Percentiles rank a stretch among this genome's conserved stretches.
Conservation (phyloP, 257 asterid genomes). For the Striga asiatica region DNA sequence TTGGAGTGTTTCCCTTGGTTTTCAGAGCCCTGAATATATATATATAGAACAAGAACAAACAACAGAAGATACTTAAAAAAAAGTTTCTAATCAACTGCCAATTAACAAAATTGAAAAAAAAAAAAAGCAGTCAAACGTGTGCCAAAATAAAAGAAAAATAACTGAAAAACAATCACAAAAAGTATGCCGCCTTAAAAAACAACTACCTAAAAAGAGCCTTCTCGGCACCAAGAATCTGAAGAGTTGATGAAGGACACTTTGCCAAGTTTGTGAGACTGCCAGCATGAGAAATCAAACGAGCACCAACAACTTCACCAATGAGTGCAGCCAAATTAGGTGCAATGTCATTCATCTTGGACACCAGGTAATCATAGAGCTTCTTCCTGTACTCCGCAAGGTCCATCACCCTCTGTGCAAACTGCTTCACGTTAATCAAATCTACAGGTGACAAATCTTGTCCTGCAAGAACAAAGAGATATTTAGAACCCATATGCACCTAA, state of each 20-base stretch:
- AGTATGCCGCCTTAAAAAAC: neutral
- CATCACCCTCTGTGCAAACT: slow-evolving; percentile 86
- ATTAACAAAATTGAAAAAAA: no score
- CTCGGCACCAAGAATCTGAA: slow-evolving; percentile 98
- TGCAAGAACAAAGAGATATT: slow-evolving; percentile 23
- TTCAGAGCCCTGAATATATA: slow-evolving; percentile 80
- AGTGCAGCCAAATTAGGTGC: slow-evolving; percentile 95
- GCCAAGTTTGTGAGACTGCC: slow-evolving; percentile 97
- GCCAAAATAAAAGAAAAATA: no score
- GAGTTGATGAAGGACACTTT: slow-evolving; percentile 91
- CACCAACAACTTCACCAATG: slow-evolving; percentile 97
- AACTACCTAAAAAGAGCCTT: slow-evolving; percentile 87
- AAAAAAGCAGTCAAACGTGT: neutral
- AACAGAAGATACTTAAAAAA: neutral
- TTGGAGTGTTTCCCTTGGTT: slow-evolving; percentile 92
- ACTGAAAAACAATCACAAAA: neutral
- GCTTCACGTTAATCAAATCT: slow-evolving; percentile 84
- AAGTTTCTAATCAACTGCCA: no score
- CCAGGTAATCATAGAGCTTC: slow-evolving; percentile 75
- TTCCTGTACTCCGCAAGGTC: slow-evolving; percentile 93
- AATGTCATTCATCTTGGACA: slow-evolving; percentile 83
- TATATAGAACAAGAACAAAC: neutral
- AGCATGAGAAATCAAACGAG: slow-evolving; percentile 95
- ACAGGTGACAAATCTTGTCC: slow-evolving; percentile 90
- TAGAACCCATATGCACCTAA: neutral